phyloP scores from a whole-genome alignment of 2,329 filamentous ascomycete species.

The Curvularia spicifera region DNA sequence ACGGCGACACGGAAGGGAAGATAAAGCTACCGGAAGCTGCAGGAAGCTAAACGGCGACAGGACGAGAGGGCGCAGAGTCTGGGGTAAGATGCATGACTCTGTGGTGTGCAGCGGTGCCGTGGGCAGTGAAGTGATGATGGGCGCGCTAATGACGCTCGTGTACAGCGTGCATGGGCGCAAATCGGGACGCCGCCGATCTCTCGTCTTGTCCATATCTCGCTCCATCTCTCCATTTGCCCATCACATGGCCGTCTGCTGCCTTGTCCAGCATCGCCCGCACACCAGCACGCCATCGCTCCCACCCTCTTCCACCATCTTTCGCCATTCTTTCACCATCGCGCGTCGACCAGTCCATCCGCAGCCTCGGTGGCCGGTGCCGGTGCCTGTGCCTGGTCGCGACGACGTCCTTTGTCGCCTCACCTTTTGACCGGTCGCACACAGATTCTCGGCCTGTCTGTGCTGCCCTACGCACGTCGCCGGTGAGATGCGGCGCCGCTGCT shows the following conservation, averaged over 20 bases:
- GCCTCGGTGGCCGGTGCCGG: no score
- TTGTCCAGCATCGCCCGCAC: no score
- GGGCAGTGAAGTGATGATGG: neutral
- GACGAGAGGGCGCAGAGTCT: constrained; percentile 22
- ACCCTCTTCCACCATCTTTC: neutral
- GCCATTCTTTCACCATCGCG: no score
- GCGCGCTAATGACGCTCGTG: neutral
- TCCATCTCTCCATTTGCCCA: no score
- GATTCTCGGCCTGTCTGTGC: constrained; percentile 27
- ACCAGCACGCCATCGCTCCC: no score
- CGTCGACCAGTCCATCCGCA: no score
- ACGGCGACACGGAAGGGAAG: constrained; percentile 13
- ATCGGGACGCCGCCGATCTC: neutral
- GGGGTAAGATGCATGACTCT: constrained; percentile 23
- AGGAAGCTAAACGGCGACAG: constrained; percentile 12
- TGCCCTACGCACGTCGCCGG: constrained; percentile 29
- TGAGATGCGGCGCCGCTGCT: constrained; percentile 19
- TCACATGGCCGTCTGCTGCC: no score
- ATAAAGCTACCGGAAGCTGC: constrained; percentile 25
- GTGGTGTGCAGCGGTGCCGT: neutral
- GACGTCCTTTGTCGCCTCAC: constrained; percentile 12
- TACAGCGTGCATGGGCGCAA: neutral
- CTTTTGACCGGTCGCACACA: constrained; percentile 37
- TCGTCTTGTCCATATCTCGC: neutral
- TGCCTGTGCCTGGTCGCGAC: no score